phyloP scores from a whole-genome alignment of 2,329 filamentous ascomycete genomes.

The Xylariales sp. region DNA sequence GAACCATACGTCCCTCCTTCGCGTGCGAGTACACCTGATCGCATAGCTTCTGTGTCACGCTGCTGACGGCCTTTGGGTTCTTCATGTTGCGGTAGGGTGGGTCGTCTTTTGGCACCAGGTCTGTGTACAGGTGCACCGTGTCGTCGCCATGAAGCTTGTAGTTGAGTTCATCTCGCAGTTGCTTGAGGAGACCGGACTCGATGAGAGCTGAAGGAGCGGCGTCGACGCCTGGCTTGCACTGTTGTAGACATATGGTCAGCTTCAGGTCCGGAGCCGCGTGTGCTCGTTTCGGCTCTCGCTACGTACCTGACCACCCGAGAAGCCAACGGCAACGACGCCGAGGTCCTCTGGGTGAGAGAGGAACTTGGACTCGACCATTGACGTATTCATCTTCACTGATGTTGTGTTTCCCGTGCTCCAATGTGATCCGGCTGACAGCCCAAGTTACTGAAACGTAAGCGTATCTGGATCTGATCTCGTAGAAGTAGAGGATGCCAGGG shows the following conservation, averaged over 20 bases:
- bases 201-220: constrained; percentile 86
- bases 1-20: constrained; percentile 73
- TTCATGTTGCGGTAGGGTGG: constrained; percentile 89
- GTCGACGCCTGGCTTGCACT: constrained; percentile 91
- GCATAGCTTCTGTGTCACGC: constrained; percentile 75
- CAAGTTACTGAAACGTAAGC: no score
- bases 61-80: constrained; percentile 80
- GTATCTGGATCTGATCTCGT: no score
- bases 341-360: constrained; percentile 74
- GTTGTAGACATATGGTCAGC: constrained; percentile 5
- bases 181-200: constrained; percentile 76
- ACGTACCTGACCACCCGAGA: constrained; percentile 89
- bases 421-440: no score
- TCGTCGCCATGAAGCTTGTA: constrained; percentile 85
- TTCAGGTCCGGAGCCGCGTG: constrained; percentile 1
- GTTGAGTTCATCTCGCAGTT: constrained; percentile 79
- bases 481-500: no score
- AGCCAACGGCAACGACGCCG: constrained; percentile 90
- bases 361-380: constrained; percentile 64
- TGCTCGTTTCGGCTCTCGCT: constrained; percentile 1
- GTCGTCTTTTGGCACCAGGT: constrained; percentile 67
- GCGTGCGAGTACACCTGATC: constrained; percentile 86
- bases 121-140: constrained; percentile 74
- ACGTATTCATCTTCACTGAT: constrained; percentile 41
- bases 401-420: no score